phyloP scores from a whole-genome alignment of 2,329 filamentous ascomycete species.

The Orbilia brochopaga region DNA sequence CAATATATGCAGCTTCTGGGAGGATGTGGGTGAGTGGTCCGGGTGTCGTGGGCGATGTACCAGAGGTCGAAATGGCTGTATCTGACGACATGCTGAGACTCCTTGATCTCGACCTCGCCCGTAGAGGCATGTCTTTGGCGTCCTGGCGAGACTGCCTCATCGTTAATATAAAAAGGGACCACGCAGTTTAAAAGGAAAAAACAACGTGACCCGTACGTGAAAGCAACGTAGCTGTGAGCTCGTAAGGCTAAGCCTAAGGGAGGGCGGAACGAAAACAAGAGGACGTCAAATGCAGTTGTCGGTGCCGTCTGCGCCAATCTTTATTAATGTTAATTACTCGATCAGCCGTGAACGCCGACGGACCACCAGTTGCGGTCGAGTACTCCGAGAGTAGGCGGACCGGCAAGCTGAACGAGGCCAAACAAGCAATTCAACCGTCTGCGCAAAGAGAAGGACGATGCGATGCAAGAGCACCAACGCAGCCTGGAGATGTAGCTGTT shows the following conservation, averaged over 20 bases:
- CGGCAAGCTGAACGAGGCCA: slow-evolving; percentile 17
- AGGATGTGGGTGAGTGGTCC: slow-evolving; percentile 71
- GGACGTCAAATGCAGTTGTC: slow-evolving; percentile 5
- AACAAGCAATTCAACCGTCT: slow-evolving; percentile 37
- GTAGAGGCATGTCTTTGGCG: slow-evolving; percentile 33
- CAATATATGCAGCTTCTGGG: slow-evolving; percentile 85
- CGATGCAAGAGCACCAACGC: slow-evolving; percentile 29
- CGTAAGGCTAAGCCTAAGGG: not conserved
- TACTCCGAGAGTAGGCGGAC: slow-evolving; percentile 36
- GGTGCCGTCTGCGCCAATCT: slow-evolving; percentile 9
- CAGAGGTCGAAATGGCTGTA: slow-evolving; percentile 29
- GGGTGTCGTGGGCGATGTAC: slow-evolving; percentile 17
- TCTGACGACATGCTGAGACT: slow-evolving; percentile 49
- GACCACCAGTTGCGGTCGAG: slow-evolving; percentile 3
- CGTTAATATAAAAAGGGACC: slow-evolving; percentile 6
- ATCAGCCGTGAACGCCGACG: slow-evolving; percentile 12
- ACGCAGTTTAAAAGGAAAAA: slow-evolving; percentile 6
- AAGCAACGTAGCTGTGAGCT: slow-evolving; percentile 1
- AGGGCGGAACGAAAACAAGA: not conserved
- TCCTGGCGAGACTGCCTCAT: slow-evolving; percentile 49
- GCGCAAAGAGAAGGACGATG: slow-evolving; percentile 42
- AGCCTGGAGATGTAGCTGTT: slow-evolving; percentile 21
- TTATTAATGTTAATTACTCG: slow-evolving; percentile 10
- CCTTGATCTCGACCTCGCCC: slow-evolving; percentile 38
- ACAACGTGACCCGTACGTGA: not conserved